These are phyloP conservation scores for Coix lacrymajobi DNA, from an alignment of 176 grass and related monocot genomes.

Conservation along the genomic window DNA sequence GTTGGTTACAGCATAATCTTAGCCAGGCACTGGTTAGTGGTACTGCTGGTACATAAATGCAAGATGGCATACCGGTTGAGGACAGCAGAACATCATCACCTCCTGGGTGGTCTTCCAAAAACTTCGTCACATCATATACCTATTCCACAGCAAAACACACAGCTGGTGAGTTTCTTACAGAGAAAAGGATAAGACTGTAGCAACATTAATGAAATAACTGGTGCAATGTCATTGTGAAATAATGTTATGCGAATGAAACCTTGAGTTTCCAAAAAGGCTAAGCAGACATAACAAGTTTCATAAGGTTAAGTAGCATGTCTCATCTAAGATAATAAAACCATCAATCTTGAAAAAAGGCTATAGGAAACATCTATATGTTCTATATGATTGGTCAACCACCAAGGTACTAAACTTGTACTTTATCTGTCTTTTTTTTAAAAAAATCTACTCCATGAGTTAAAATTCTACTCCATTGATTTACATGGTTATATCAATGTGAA, in stretches of 20 bases:
- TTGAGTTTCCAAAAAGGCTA: neutral
- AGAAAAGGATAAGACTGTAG: neutral
- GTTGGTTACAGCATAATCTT: neutral
- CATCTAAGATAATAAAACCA: neutral
- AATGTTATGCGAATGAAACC: neutral
- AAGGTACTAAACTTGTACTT: no score
- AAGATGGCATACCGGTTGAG: slow-evolving; percentile 51
- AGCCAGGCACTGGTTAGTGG: neutral
- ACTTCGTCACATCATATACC: slow-evolving; percentile 79
- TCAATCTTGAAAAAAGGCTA: neutral
- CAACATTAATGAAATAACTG: neutral
- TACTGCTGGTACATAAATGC: neutral
- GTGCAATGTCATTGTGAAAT: neutral
- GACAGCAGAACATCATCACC: slow-evolving; percentile 77
- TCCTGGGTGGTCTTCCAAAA: slow-evolving; percentile 82
- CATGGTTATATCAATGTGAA: neutral
- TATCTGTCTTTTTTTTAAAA: no score
- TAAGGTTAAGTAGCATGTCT: neutral
- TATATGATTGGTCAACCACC: neutral
- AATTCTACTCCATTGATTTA: neutral
- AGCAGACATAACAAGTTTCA: neutral
- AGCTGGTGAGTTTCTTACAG: neutral
- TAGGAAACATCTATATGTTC: neutral
- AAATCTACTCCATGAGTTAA: neutral
- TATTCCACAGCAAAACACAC: neutral